These are phyloP conservation scores for Boeremia lycopersici DNA, from an alignment of 2,329 filamentous ascomycete genomes.

Conservation along the genomic window DNA sequence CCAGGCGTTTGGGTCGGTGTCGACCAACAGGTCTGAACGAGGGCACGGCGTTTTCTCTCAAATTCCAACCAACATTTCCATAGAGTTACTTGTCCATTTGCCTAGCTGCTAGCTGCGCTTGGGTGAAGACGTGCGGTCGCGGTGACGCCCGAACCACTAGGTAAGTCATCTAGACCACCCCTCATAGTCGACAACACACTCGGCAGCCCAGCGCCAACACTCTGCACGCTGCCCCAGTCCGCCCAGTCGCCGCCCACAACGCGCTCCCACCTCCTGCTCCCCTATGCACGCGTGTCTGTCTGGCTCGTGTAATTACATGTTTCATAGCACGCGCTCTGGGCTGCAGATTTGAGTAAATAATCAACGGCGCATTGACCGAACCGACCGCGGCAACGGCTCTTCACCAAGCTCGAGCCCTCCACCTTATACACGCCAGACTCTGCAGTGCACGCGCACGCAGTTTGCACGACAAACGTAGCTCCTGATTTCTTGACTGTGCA, in stretches of 20 bases:
- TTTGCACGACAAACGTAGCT: neutral
- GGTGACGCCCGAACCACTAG: neutral
- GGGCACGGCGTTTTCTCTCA: slow-evolving; percentile 6
- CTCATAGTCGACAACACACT: slow-evolving; percentile 19
- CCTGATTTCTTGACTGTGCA: neutral
- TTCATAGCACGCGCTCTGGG: slow-evolving; percentile 29
- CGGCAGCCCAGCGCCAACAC: slow-evolving; percentile 33
- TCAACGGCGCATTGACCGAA: slow-evolving; percentile 41
- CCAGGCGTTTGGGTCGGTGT: slow-evolving; percentile 13
- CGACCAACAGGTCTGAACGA: slow-evolving; percentile 5
- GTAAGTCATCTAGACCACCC: slow-evolving; percentile 32
- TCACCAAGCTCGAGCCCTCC: slow-evolving; percentile 26
- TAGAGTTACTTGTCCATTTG: neutral
- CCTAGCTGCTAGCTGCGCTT: neutral
- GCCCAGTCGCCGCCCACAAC: slow-evolving; percentile 30
- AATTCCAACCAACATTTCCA: neutral
- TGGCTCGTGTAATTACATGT: slow-evolving; percentile 24
- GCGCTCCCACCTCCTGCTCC: slow-evolving; percentile 18
- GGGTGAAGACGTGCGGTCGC: slow-evolving; percentile 4
- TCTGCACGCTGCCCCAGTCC: slow-evolving; percentile 15
- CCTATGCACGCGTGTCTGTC: slow-evolving; percentile 26
- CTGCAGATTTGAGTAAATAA: slow-evolving; percentile 25
- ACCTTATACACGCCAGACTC: slow-evolving; percentile 9
- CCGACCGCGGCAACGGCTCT: slow-evolving; percentile 18
- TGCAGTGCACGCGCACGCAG: slow-evolving; percentile 9